Conservation (phyloP, 2,329 filamentous ascomycete species). For the Xylariaceae sp. region DNA sequence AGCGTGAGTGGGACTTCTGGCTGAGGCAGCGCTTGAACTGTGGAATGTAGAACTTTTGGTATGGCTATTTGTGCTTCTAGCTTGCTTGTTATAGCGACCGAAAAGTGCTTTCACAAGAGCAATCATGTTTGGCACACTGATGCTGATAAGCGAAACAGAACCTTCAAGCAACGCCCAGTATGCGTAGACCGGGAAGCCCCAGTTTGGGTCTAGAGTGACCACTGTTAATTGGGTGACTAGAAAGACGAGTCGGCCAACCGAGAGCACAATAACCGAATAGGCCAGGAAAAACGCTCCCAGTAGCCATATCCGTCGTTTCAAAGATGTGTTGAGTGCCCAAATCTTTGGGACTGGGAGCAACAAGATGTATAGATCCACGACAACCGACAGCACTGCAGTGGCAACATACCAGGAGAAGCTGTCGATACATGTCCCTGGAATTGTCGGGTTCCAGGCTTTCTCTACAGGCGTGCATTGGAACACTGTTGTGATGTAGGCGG, state of each 20-base stretch:
- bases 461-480: slow-evolving; percentile 10
- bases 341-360: slow-evolving; percentile 12
- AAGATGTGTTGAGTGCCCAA: slow-evolving; percentile 11
- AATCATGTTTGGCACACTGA: slow-evolving; percentile 12
- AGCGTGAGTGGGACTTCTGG: neutral
- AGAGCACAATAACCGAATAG: slow-evolving; percentile 18
- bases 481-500: slow-evolving; percentile 3
- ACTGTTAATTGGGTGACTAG: slow-evolving; percentile 10
- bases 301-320: slow-evolving; percentile 11
- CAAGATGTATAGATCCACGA: slow-evolving; percentile 13
- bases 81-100: neutral
- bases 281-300: slow-evolving; percentile 14
- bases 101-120: slow-evolving; percentile 6
- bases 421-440: slow-evolving; percentile 6
- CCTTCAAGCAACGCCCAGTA: slow-evolving; percentile 16
- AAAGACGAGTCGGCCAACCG: slow-evolving; percentile 10
- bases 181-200: slow-evolving; percentile 10
- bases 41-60: neutral
- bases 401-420: slow-evolving; percentile 9
- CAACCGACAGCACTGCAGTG: slow-evolving; percentile 9
- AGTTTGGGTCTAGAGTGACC: slow-evolving; percentile 6
- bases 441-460: slow-evolving; percentile 6
- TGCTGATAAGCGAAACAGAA: slow-evolving; percentile 12
- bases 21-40: neutral
- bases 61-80: neutral